These are phyloP conservation scores for Oenanthe sinensis DNA, from an alignment of 129 eudicot genomes.

Conservation along the genomic window DNA sequence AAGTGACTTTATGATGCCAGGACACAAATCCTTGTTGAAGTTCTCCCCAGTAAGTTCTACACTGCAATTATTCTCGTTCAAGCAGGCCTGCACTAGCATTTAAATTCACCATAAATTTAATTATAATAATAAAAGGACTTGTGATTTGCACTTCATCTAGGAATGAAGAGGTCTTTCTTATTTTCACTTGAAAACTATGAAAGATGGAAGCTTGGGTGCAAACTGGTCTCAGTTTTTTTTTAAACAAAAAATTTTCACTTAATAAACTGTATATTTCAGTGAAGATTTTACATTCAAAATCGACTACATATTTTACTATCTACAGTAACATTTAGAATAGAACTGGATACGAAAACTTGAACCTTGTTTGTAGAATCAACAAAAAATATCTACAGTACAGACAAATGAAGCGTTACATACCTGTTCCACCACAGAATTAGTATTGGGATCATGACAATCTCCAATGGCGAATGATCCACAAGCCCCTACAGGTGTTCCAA, in stretches of 20 bases:
- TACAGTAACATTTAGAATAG: background rate
- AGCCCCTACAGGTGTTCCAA: conserved; percentile 71
- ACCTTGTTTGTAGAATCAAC: background rate
- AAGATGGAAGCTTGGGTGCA: background rate
- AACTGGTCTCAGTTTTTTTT: background rate
- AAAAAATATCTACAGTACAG: background rate
- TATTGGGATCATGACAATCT: conserved; percentile 74
- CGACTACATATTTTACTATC: background rate
- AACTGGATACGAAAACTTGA: background rate
- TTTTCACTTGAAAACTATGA: background rate
- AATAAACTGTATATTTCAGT: background rate
- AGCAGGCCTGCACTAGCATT: conserved; percentile 45
- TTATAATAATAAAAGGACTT: background rate
- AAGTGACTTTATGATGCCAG: conserved; percentile 45
- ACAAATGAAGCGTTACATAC: conserved; percentile 14
- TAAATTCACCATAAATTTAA: background rate
- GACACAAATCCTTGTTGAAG: conserved; percentile 44
- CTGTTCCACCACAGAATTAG: conserved; percentile 48
- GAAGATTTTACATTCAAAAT: background rate
- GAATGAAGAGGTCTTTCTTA: background rate
- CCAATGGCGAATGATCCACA: conserved; percentile 59
- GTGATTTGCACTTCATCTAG: background rate
- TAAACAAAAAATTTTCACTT: background rate
- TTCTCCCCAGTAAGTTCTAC: conserved; percentile 32
- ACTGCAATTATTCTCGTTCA: conserved; percentile 39